phyloP scores from a whole-genome alignment of 306 rosid genomes.

The Alnus glutinosa region DNA sequence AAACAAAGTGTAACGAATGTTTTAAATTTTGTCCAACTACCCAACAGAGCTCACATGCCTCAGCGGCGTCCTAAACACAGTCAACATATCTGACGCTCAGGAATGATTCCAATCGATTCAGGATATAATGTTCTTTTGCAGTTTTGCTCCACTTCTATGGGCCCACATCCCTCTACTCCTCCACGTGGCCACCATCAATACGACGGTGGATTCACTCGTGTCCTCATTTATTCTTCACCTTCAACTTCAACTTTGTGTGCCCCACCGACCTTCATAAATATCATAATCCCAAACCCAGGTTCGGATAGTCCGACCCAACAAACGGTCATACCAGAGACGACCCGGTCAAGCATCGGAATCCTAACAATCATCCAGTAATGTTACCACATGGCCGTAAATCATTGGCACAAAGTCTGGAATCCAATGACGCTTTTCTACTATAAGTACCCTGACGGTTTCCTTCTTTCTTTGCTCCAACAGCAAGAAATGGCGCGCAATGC shows the following conservation, averaged over 20 bases:
- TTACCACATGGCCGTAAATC: slow-evolving; percentile 43
- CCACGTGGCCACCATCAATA: slow-evolving; percentile 58
- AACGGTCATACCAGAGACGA: slow-evolving; percentile 34
- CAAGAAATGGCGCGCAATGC: slow-evolving; percentile 44
- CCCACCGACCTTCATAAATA: slow-evolving; percentile 10
- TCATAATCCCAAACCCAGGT: not conserved
- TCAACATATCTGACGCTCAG: slow-evolving; percentile 32
- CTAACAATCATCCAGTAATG: slow-evolving; percentile 33
- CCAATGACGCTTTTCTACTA: slow-evolving; percentile 70
- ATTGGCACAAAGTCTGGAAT: slow-evolving; percentile 55
- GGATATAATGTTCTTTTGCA: slow-evolving; percentile 1
- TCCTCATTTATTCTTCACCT: slow-evolving; percentile 27
- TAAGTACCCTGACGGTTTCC: slow-evolving; percentile 47
- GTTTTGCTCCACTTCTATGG: slow-evolving; percentile 11
- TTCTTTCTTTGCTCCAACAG: slow-evolving; percentile 10
- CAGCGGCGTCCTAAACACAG: not conserved
- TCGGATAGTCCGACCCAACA: slow-evolving; percentile 23
- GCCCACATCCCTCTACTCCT: slow-evolving; percentile 14
- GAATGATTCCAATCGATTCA: slow-evolving; percentile 27
- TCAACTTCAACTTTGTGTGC: not conserved
- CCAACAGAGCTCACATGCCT: too few relatives aligned
- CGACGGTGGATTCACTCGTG: slow-evolving; percentile 39
- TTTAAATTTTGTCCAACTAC: too few relatives aligned
- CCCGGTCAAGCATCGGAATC: slow-evolving; percentile 58
- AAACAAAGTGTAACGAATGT: too few relatives aligned